Conservation (phyloP, 2,329 filamentous ascomycete species). For the Penicillium sp. region DNA sequence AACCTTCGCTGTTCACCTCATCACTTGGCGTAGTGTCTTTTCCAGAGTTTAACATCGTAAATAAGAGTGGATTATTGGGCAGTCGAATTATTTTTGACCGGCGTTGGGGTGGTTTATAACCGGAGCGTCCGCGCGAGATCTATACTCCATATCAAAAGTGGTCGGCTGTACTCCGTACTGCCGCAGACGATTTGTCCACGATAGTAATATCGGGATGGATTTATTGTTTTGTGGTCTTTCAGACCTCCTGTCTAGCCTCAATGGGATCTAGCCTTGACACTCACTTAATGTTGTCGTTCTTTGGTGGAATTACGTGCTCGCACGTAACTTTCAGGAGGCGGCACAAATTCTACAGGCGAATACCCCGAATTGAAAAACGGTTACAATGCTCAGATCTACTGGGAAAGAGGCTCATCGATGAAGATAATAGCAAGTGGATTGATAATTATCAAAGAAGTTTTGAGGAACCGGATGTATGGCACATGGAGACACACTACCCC, state of each 20-base stretch:
- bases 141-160: not conserved
- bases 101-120: not conserved
- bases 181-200: not conserved
- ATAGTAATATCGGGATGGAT: conserved; percentile 13
- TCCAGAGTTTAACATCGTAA: conserved; percentile 16
- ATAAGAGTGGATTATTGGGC: not conserved
- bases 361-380: not conserved
- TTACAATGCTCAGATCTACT: not conserved
- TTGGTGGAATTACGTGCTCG: conserved; percentile 33
- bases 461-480: not conserved
- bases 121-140: not conserved
- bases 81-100: not conserved
- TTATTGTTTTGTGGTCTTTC: not conserved
- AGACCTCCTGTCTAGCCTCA: not conserved
- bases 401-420: not conserved
- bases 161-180: not conserved
- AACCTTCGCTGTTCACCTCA: conserved; percentile 15
- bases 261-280: not conserved
- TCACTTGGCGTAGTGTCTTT: conserved; percentile 17
- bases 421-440: no score
- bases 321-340: conserved; percentile 14
- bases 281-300: conserved; percentile 25
- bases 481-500: not conserved
- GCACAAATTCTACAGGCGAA: not conserved
- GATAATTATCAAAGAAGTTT: not conserved